phyloP scores from a whole-genome alignment of 257 asterid genomes.

The Avicennia marina region DNA sequence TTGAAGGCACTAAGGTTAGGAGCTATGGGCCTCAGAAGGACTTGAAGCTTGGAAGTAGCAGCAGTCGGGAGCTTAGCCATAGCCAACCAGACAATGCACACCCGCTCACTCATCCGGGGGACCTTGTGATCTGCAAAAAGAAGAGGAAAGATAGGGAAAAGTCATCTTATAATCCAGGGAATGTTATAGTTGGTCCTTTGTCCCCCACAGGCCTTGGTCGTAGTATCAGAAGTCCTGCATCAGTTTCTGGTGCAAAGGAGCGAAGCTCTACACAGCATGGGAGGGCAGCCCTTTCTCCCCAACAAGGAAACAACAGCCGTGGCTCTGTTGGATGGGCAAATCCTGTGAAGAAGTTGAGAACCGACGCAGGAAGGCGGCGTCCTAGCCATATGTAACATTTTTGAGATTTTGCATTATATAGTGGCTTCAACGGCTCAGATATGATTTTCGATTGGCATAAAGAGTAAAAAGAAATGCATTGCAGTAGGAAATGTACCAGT shows the following conservation, averaged over 20 bases:
- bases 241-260: slow-evolving; percentile 44
- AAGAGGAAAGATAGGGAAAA: slow-evolving; percentile 95
- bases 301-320: slow-evolving; percentile 47
- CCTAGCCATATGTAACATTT: slow-evolving; percentile 62
- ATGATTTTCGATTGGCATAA: not conserved
- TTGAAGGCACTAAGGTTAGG: slow-evolving; percentile 44
- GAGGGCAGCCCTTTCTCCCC: slow-evolving; percentile 60
- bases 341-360: slow-evolving; percentile 90
- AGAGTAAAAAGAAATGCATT: slow-evolving; percentile 1
- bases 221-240: slow-evolving; percentile 53
- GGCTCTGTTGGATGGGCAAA: slow-evolving; percentile 89
- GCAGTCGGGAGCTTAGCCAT: slow-evolving; percentile 42
- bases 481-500: too few species aligned
- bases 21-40: slow-evolving; percentile 47
- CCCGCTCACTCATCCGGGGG: slow-evolving; percentile 85
- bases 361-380: slow-evolving; percentile 79
- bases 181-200: slow-evolving; percentile 53
- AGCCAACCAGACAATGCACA: slow-evolving; percentile 43
- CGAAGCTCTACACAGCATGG: slow-evolving; percentile 45
- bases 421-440: not conserved
- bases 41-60: slow-evolving; percentile 39
- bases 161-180: slow-evolving; percentile 39
- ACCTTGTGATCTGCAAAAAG: slow-evolving; percentile 91
- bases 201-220: slow-evolving; percentile 69
- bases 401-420: not conserved